Conservation (phyloP, 1,139 yeast species). For the Nakaseomyces uthaithaninus region DNA sequence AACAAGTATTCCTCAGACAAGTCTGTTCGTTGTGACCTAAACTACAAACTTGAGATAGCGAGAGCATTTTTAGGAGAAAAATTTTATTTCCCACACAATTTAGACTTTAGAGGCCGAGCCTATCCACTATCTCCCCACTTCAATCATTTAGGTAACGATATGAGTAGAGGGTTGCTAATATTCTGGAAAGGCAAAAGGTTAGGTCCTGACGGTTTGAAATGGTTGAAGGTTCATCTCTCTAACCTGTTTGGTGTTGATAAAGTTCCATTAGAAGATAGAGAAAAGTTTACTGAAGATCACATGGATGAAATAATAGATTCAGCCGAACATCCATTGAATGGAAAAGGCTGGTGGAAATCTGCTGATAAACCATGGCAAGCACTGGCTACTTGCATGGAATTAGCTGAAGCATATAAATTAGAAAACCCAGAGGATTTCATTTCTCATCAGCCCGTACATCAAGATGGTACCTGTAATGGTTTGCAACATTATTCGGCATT, state of each 20-base stretch:
- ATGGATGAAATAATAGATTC: constrained; percentile 54
- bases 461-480: constrained; percentile 97
- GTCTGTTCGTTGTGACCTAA: constrained; percentile 88
- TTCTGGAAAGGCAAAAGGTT: constrained; percentile 84
- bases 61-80: constrained; percentile 86
- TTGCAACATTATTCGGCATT: constrained; percentile 96
- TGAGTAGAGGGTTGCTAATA: constrained; percentile 73
- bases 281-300: constrained; percentile 60
- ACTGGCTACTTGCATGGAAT: constrained; percentile 75
- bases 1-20: constrained; percentile 59
- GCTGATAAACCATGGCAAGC: constrained; percentile 98
- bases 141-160: constrained; percentile 82
- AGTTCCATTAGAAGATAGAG: constrained; percentile 69
- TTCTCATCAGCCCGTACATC: constrained; percentile 87
- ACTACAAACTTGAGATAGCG: constrained; percentile 90
- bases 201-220: constrained; percentile 66
- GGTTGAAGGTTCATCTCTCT: constrained; percentile 89
- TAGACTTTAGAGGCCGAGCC: constrained; percentile 94
- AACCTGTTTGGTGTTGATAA: constrained; percentile 86
- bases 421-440: constrained; percentile 67
- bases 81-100: constrained; percentile 85
- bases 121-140: constrained; percentile 82
- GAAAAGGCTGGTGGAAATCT: constrained; percentile 66
- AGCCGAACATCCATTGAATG: constrained; percentile 60
- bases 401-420: constrained; percentile 59